These are phyloP conservation scores for Xylaria telfairii DNA, from an alignment of 495 filamentous ascomycete species.

Conservation along the genomic window DNA sequence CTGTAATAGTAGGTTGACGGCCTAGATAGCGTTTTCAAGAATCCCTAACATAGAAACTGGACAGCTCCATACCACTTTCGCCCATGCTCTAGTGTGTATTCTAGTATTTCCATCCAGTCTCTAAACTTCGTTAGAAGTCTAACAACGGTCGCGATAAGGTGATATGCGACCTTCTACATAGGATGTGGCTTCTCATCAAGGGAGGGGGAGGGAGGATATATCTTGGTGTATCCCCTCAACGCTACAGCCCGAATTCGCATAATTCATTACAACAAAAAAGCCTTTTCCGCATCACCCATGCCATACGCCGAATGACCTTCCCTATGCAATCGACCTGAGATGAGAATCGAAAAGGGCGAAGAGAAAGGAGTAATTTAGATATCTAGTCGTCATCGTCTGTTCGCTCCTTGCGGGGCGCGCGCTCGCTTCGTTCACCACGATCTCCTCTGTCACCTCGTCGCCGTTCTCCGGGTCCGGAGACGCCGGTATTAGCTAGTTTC, in stretches of 20 bases:
- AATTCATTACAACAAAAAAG: slow-evolving; percentile 32
- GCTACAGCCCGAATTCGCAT: slow-evolving; percentile 18
- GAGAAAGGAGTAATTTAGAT: slow-evolving; percentile 25
- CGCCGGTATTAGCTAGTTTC: slow-evolving; percentile 54
- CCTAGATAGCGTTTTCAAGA: slow-evolving; percentile 23
- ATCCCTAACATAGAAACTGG: slow-evolving; percentile 15
- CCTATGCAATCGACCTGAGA: slow-evolving; percentile 33
- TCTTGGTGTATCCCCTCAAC: slow-evolving; percentile 4
- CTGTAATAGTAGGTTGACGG: slow-evolving; percentile 14
- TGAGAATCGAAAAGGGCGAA: slow-evolving; percentile 28
- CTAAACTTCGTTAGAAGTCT: slow-evolving; percentile 24
- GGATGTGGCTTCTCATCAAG: slow-evolving; percentile 16
- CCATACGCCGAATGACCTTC: slow-evolving; percentile 35
- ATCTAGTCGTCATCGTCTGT: slow-evolving; percentile 56
- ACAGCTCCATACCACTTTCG: slow-evolving; percentile 16
- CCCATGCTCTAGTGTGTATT: slow-evolving; percentile 19
- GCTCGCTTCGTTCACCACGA: slow-evolving; percentile 28
- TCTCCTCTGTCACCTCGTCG: slow-evolving; percentile 36
- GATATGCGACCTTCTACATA: slow-evolving; percentile 19
- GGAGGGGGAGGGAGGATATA: neutral
- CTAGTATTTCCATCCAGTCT: slow-evolving; percentile 20
- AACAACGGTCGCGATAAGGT: slow-evolving; percentile 11
- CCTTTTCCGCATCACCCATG: slow-evolving; percentile 29
- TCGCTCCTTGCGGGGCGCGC: slow-evolving; percentile 43
- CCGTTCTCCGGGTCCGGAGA: slow-evolving; percentile 34